Conservation (phyloP, 2,329 filamentous ascomycete species). For the Colletotrichum sp. region DNA sequence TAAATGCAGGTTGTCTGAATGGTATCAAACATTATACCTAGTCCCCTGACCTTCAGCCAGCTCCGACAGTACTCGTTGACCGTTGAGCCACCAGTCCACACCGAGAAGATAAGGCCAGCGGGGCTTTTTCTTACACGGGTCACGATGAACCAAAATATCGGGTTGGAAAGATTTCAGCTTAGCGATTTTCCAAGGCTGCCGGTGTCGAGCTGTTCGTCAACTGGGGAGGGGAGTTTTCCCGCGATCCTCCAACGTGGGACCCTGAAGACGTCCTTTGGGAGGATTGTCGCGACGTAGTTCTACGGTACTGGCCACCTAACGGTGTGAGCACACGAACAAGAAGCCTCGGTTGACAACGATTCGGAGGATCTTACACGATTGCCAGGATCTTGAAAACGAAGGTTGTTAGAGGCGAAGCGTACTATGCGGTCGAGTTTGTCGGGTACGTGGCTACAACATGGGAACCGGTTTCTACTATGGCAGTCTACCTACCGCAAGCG, state of each 20-base stretch:
- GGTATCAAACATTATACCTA: not conserved
- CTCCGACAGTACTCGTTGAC: not conserved
- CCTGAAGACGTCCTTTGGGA: not conserved
- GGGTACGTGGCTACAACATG: not conserved
- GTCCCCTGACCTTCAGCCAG: not conserved
- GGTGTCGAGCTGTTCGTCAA: not conserved
- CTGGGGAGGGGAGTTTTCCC: not conserved
- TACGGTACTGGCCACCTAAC: not conserved
- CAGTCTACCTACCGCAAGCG: not conserved
- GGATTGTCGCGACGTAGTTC: not conserved
- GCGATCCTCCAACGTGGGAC: not conserved
- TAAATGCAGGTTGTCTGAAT: not conserved
- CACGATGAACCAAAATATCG: not conserved
- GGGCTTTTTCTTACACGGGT: not conserved
- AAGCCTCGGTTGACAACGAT: not conserved
- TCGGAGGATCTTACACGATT: not conserved
- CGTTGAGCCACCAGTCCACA: not conserved
- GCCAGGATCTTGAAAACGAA: not conserved
- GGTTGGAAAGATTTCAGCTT: not conserved
- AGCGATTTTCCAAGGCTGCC: not conserved
- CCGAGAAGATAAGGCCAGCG: not conserved
- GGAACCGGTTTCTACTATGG: not conserved
- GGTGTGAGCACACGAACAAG: not conserved
- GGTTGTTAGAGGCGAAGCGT: not conserved
- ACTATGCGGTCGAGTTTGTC: not conserved